A percentile compares a stretch with the other conserved stretches of the same genome.
These are phyloP conservation scores for Paradendryphiella salina DNA, from an alignment of 2,329 filamentous ascomycete genomes.

Conservation along the genomic window DNA sequence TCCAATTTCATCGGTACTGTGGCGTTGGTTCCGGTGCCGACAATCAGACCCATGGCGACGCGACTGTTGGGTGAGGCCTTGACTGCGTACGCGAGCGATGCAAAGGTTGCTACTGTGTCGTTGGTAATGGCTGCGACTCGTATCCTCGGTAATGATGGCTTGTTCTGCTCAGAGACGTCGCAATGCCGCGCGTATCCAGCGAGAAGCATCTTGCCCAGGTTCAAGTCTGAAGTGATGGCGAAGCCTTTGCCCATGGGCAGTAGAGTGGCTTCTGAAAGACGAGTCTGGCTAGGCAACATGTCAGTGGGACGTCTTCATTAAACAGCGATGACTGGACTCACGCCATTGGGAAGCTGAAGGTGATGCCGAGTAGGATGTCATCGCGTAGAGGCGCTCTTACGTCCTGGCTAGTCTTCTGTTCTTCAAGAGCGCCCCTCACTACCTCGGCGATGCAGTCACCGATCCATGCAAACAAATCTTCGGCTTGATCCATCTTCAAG, in stretches of 20 bases:
- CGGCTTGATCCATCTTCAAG: slow-evolving; percentile 72
- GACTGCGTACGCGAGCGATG: slow-evolving; percentile 74
- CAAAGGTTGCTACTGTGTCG: slow-evolving; percentile 77
- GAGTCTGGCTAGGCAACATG: slow-evolving; percentile 53
- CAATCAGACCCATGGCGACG: slow-evolving; percentile 77
- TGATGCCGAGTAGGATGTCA: slow-evolving; percentile 66
- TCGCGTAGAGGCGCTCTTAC: slow-evolving; percentile 41
- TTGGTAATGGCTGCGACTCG: slow-evolving; percentile 77
- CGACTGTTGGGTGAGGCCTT: slow-evolving; percentile 64
- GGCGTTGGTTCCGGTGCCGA: slow-evolving; percentile 80
- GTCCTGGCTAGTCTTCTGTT: slow-evolving; percentile 24
- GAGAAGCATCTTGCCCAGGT: slow-evolving; percentile 63
- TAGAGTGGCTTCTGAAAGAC: slow-evolving; percentile 64
- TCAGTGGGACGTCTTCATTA: slow-evolving; percentile 13
- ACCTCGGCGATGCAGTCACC: slow-evolving; percentile 75
- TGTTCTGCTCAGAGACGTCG: slow-evolving; percentile 43
- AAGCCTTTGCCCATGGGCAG: slow-evolving; percentile 75
- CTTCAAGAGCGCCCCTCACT: slow-evolving; percentile 60
- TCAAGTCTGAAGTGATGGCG: slow-evolving; percentile 62
- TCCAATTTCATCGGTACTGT: slow-evolving; percentile 71
- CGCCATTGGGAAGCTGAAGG: slow-evolving; percentile 71
- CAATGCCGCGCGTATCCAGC: slow-evolving; percentile 62
- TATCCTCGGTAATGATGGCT: slow-evolving; percentile 58
- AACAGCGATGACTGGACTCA: slow-evolving; percentile 22
- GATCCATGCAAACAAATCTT: slow-evolving; percentile 80